These are phyloP conservation scores for Nannizziopsis arthrosporioides DNA, from an alignment of 2,329 filamentous ascomycete genomes.

Conservation along the genomic window DNA sequence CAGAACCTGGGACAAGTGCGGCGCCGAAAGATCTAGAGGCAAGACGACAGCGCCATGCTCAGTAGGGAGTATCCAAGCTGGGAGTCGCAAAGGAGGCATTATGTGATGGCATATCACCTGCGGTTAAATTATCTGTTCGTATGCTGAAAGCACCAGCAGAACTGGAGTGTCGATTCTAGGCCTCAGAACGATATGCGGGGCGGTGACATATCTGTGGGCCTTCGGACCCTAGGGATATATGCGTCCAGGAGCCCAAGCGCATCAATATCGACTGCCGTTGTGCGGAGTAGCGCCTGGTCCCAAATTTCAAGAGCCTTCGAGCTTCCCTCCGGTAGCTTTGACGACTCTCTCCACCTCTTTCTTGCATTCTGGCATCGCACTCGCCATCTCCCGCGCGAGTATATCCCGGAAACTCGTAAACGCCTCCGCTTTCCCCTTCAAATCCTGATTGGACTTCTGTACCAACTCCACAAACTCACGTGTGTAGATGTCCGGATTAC, in stretches of 20 bases:
- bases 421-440: conserved; percentile 50
- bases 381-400: conserved; percentile 46
- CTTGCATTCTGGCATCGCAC: conserved; percentile 46
- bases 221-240: too few species aligned
- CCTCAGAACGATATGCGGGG: too few species aligned
- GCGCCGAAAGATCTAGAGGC: too few species aligned
- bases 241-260: too few species aligned
- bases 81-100: not conserved
- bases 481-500: conserved; percentile 57
- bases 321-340: conserved; percentile 25
- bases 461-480: conserved; percentile 54
- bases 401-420: conserved; percentile 49
- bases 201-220: too few species aligned
- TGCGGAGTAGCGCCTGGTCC: not conserved
- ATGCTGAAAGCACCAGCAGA: too few species aligned
- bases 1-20: too few species aligned
- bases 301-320: not conserved
- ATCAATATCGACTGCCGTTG: too few species aligned
- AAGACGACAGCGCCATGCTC: too few species aligned
- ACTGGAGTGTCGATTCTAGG: too few species aligned
- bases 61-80: not conserved
- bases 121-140: not conserved
- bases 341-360: conserved; percentile 44
- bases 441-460: conserved; percentile 50
- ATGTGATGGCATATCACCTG: not conserved